These are phyloP conservation scores for Sphagnum tenellum DNA, from an alignment of 225 moss, liverwort and hornwort species.

Conservation along the genomic window DNA sequence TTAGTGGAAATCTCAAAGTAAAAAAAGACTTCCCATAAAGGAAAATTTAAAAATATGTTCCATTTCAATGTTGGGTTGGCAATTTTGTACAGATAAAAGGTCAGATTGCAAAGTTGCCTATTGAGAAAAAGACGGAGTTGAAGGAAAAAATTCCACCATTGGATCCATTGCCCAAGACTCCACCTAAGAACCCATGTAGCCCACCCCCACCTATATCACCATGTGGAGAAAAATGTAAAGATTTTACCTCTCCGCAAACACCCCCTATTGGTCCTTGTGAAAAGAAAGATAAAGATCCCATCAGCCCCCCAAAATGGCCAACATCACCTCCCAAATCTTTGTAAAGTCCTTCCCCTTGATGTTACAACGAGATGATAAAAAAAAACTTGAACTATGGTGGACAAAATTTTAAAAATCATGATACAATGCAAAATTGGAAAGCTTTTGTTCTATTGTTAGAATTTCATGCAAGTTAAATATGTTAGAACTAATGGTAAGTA, in stretches of 20 bases:
- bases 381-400: too few species aligned
- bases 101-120: constrained; percentile 18
- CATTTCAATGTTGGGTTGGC: too few species aligned
- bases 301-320: constrained; percentile 28
- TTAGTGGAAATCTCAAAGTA: too few species aligned
- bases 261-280: constrained; percentile 25
- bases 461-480: neutral
- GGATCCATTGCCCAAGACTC: constrained; percentile 11
- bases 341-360: neutral
- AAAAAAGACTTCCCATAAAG: too few species aligned
- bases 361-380: too few species aligned
- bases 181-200: constrained; percentile 16
- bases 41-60: too few species aligned
- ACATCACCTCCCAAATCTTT: constrained; percentile 17
- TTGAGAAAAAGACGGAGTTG: constrained; percentile 12
- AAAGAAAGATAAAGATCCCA: neutral
- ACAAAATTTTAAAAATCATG: too few species aligned
- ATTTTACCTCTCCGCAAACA: constrained; percentile 21
- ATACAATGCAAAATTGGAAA: neutral
- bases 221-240: constrained; percentile 27
- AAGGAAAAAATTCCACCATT: constrained; percentile 15
- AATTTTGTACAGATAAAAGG: constrained; percentile 13
- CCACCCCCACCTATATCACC: constrained; percentile 17
- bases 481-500: neutral
- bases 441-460: neutral